Base-by-base conservation (phyloP, 2,329 filamentous ascomycete genomes). In the Calonectria henricotiae region DNA sequence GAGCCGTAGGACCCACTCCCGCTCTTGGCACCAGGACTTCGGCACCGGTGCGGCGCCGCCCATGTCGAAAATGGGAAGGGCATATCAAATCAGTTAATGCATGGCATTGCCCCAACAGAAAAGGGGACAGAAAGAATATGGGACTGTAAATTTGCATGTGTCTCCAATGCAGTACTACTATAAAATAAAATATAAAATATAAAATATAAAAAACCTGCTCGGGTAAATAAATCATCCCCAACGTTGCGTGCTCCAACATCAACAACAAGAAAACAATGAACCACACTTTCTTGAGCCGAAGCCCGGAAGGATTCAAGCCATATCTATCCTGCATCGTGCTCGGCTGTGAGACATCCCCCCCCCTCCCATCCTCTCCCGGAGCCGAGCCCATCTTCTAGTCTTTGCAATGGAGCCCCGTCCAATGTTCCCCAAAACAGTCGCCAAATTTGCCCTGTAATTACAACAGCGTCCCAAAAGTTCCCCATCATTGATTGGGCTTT, bases 31-130 rank as follows among this genome's bases (percentile, higher is more conserved):
- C 51, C n/a, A 37, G 7, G 15, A 58, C 23, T n/a, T 58, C 51
- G 51, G 51, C 51, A 58, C 51, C 51, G 51, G 51, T 58, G 51
- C 51, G 51, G 51, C 35, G 51, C 51, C 35, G 51, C n/a, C 51
- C 11, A 30, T 15, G 15, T 6, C 5, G 5, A 11, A 32, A 17
- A 30, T 15, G 13, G 25, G 47, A 32, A 3, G 35, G 9, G 27
- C n/a, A 58, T 20, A 55, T 55, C 32, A 25, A 2, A 39, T n/a
- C n/a, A 35, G 4, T 30, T 30, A 7, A 30, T 30, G 27, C 27
- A 30, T 30, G 27, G 27, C 27, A 30, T 58, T 11, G 5, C 6
- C 13, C 13, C 20, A 37, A 55, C 32, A 9, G 15, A 23, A 3
- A n/a, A 7, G 8, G 17, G 27, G 7, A 8, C 15, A 55, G 2